Evolutionary conservation across 2,329 filamentous ascomycete genomes (phyloP).

Genomic region (Allantophomopsis cytisporea): DNA sequence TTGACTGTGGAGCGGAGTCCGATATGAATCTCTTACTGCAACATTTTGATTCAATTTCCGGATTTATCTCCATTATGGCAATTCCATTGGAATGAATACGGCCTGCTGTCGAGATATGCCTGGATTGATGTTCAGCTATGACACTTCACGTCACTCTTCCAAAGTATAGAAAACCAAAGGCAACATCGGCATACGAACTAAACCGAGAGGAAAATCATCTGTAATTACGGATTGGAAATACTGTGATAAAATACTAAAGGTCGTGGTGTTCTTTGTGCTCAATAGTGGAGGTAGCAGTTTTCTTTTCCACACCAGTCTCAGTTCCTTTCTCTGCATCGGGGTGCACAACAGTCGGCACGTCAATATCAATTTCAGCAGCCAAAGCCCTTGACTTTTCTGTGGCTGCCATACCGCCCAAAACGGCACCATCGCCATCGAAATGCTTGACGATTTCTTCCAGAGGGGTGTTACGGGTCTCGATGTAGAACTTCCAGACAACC

Average conservation of each 20-base stretch:
- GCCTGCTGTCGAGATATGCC: too few species aligned
- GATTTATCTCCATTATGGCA: too few species aligned
- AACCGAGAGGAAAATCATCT: not conserved
- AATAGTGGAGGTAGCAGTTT: not conserved
- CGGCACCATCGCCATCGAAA: constrained; percentile 26
- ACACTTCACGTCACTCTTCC: too few species aligned
- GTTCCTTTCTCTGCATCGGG: not conserved
- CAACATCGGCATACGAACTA: too few species aligned
- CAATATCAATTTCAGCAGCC: constrained; percentile 1
- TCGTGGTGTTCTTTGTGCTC: not conserved
- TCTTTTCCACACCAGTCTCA: too few species aligned
- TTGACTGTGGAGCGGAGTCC: too few species aligned
- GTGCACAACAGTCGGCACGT: not conserved
- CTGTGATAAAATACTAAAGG: not conserved
- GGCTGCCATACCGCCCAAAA: constrained; percentile 3
- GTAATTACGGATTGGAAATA: not conserved
- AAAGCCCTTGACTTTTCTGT: constrained; percentile 1
- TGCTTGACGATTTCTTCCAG: constrained; percentile 27
- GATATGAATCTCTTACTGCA: too few species aligned
- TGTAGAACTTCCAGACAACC: constrained; percentile 15
- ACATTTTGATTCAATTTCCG: too few species aligned
- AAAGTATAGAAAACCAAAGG: too few species aligned
- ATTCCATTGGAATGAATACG: too few species aligned
- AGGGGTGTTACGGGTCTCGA: constrained; percentile 26
- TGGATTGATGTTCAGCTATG: too few species aligned